A percentile compares a stretch with the other conserved stretches of the same genome.
phyloP scores from a whole-genome alignment of 2,329 filamentous ascomycete genomes.

The Coniochaeta sp. region DNA sequence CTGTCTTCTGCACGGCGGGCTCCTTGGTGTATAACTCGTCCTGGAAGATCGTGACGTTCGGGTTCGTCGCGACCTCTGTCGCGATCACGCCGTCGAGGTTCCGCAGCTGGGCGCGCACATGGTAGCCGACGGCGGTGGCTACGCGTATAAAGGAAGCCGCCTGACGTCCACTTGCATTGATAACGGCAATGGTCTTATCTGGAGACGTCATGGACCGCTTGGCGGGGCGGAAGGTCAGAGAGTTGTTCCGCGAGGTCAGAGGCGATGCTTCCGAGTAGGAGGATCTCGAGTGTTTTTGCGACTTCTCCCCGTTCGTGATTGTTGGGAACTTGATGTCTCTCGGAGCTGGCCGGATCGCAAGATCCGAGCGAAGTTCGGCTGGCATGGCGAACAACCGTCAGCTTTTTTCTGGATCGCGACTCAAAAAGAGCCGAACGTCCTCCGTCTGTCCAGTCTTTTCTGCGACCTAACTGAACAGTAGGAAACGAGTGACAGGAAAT shows the following conservation, averaged over 20 bases:
- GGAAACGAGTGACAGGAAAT: neutral
- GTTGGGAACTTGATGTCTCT: constrained; percentile 17
- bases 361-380: constrained; percentile 24
- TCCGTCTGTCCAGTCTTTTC: neutral
- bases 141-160: constrained; percentile 92
- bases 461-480: neutral
- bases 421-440: neutral
- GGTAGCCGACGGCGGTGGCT: constrained; percentile 87
- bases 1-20: constrained; percentile 36
- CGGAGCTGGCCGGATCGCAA: constrained; percentile 26
- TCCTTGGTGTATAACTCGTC: constrained; percentile 57
- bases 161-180: constrained; percentile 94
- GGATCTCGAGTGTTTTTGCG: constrained; percentile 55
- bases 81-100: constrained; percentile 83
- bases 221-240: constrained; percentile 51
- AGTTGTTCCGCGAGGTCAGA: constrained; percentile 50
- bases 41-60: constrained; percentile 63
- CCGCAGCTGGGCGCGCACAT: constrained; percentile 85
- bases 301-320: constrained; percentile 20
- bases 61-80: constrained; percentile 72
- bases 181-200: constrained; percentile 81
- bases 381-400: constrained; percentile 20
- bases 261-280: constrained; percentile 56
- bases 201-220: constrained; percentile 53
- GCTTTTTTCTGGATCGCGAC: neutral